A percentile compares a stretch with the other conserved stretches of the same genome.
Conservation (phyloP, 75 land plant genomes). For the Larix kaempferi region DNA sequence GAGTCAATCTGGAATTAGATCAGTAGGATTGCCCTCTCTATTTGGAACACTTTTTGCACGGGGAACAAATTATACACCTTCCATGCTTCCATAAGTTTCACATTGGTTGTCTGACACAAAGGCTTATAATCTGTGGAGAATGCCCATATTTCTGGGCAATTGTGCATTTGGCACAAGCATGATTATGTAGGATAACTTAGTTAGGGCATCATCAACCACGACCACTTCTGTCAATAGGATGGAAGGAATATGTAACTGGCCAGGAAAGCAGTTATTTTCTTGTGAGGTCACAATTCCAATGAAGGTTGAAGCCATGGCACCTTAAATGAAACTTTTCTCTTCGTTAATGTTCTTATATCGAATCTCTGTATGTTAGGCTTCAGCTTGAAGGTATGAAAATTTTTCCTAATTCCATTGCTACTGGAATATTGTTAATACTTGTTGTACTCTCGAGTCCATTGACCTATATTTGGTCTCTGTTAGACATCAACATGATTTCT, state of each 20-base stretch:
- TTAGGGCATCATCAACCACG: not conserved
- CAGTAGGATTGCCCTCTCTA: slow-evolving; percentile 64
- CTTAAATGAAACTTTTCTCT: not conserved
- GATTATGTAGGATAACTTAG: not conserved
- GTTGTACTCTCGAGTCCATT: not conserved
- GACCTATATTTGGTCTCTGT: not conserved
- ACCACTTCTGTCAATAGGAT: not conserved
- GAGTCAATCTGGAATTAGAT: not conserved
- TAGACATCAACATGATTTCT: not conserved
- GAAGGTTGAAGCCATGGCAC: not conserved
- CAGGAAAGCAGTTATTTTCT: not conserved
- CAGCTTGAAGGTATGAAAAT: not conserved
- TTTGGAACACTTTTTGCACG: slow-evolving; percentile 44
- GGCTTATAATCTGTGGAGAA: slow-evolving; percentile 54
- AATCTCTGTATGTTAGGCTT: not conserved
- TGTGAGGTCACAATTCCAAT: not conserved
- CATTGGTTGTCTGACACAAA: slow-evolving; percentile 55
- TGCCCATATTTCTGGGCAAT: slow-evolving; percentile 67
- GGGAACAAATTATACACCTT: slow-evolving; percentile 38
- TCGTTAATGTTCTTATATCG: not conserved
- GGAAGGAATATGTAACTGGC: not conserved
- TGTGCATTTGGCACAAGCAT: not conserved
- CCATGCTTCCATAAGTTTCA: slow-evolving; percentile 67
- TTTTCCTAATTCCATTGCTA: not conserved
- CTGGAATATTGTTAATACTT: not conserved